A percentile compares a stretch with the other conserved stretches of the same genome.
These are phyloP conservation scores for Hura crepitans DNA, from an alignment of 441 rosid species.

Conservation along the genomic window DNA sequence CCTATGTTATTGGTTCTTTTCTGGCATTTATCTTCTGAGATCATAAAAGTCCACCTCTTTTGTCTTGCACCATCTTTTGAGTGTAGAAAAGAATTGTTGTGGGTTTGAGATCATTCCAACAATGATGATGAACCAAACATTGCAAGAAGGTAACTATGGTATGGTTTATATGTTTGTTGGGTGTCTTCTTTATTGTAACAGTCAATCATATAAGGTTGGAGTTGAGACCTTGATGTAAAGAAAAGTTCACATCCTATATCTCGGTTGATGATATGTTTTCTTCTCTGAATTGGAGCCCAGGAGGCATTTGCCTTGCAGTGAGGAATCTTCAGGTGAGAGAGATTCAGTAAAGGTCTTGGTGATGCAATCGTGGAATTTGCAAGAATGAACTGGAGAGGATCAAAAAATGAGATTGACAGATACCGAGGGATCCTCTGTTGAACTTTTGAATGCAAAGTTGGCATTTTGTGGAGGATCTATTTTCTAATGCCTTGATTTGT, in stretches of 20 bases:
- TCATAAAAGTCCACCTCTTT: neutral
- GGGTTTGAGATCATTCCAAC: neutral
- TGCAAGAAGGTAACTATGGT: neutral
- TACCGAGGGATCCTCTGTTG: neutral
- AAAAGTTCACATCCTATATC: neutral
- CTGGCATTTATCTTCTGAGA: conserved; percentile 5
- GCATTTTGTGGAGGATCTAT: neutral
- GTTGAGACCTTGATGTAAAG: neutral
- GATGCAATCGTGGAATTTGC: neutral
- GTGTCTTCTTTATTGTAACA: neutral
- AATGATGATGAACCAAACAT: neutral
- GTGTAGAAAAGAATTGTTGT: neutral
- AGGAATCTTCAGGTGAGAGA: neutral
- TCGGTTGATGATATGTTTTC: neutral
- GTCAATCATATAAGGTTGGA: neutral
- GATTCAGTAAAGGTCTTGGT: neutral
- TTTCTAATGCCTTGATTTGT: neutral
- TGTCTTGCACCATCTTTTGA: neutral
- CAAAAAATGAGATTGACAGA: neutral
- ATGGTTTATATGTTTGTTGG: neutral
- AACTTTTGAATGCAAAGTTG: neutral
- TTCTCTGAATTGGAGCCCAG: neutral
- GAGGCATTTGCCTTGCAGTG: neutral
- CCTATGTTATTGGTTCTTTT: neutral
- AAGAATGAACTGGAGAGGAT: neutral